Conservation (phyloP, 805 yeast species). For the Cyberlindnera euphorbiiphila region DNA sequence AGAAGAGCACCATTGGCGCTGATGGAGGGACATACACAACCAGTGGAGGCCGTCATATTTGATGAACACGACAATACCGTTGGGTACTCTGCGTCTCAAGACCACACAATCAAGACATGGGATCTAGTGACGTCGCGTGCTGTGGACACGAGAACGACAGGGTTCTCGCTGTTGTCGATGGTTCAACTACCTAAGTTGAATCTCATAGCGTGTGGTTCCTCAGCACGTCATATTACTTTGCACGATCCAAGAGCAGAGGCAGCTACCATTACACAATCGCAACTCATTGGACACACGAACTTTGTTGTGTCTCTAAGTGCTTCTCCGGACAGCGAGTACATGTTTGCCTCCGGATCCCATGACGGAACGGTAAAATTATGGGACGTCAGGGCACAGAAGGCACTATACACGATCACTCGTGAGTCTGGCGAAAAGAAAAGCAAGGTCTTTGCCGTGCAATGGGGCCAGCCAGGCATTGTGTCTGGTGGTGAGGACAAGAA, state of each 20-base stretch:
- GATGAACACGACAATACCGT: constrained; percentile 72
- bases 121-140: constrained; percentile 83
- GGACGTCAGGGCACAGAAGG: constrained; percentile 86
- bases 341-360: constrained; percentile 89
- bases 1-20: constrained; percentile 79
- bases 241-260: constrained; percentile 83
- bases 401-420: constrained; percentile 79
- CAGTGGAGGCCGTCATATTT: constrained; percentile 82
- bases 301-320: constrained; percentile 79
- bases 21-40: constrained; percentile 77
- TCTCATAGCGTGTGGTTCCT: constrained; percentile 87
- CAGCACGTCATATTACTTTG: constrained; percentile 93
- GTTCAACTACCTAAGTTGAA: constrained; percentile 63
- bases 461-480: constrained; percentile 78
- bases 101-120: constrained; percentile 95
- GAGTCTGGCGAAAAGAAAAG: constrained; percentile 47
- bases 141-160: constrained; percentile 84
- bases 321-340: constrained; percentile 72
- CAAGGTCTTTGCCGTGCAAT: constrained; percentile 82
- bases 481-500: constrained; percentile 95
- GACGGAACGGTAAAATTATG: constrained; percentile 94
- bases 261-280: constrained; percentile 59
- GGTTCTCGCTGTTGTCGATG: constrained; percentile 77
- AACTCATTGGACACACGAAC: constrained; percentile 84
- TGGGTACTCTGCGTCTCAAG: constrained; percentile 92